These are phyloP conservation scores for Yarrowia sp. DNA, from an alignment of 805 yeast genomes.

Conservation along the genomic window DNA sequence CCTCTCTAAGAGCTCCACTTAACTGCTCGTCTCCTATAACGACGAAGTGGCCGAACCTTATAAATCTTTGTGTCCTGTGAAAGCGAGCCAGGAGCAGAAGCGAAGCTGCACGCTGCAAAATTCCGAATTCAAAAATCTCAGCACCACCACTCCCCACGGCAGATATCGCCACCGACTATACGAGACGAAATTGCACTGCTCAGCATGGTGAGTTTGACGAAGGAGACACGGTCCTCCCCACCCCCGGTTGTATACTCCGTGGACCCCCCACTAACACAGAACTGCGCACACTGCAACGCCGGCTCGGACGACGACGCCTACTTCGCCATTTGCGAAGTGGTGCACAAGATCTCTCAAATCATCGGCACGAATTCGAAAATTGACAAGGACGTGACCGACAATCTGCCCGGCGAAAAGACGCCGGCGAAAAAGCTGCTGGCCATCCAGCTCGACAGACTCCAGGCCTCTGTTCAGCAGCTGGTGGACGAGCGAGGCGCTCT, in stretches of 20 bases:
- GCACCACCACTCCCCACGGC: constrained; percentile 25
- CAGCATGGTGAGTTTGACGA: constrained; percentile 20
- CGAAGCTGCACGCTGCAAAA: constrained; percentile 38
- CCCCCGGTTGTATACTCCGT: background rate
- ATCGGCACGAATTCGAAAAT: constrained; percentile 34
- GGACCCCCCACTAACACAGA: constrained; percentile 29
- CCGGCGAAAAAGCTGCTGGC: constrained; percentile 43
- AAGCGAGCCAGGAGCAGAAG: constrained; percentile 37
- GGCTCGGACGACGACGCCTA: constrained; percentile 44
- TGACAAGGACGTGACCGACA: constrained; percentile 29
- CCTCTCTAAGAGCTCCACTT: constrained; percentile 4
- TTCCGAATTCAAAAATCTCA: constrained; percentile 37
- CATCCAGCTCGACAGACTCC: constrained; percentile 41
- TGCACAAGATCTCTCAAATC: constrained; percentile 39
- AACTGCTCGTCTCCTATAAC: constrained; percentile 25
- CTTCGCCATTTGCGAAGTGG: constrained; percentile 42
- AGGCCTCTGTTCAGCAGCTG: constrained; percentile 42
- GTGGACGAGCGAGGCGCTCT: constrained; percentile 42
- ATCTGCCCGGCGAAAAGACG: constrained; percentile 44
- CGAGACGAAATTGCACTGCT: constrained; percentile 34
- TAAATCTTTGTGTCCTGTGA: constrained; percentile 34
- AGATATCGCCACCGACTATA: constrained; percentile 35
- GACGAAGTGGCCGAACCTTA: constrained; percentile 32
- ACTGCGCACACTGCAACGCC: constrained; percentile 40
- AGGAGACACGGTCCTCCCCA: background rate